These are phyloP conservation scores for Pestalotiopsis sp. DNA, from an alignment of 2,329 filamentous ascomycete species.

Conservation along the genomic window DNA sequence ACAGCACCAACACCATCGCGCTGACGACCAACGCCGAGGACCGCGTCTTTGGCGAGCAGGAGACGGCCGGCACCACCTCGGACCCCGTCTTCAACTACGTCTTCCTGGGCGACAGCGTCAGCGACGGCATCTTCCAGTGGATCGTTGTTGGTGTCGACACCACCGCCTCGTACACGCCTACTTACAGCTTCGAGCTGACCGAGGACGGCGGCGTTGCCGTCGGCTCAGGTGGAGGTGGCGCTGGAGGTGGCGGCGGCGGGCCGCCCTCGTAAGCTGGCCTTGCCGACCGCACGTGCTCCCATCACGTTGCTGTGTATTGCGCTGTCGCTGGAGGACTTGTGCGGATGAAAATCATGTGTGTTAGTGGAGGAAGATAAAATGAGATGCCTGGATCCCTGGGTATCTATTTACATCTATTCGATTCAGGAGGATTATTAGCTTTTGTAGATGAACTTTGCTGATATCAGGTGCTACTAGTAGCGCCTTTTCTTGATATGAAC, in stretches of 20 bases:
- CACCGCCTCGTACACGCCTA: background rate
- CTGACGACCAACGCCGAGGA: slow-evolving; percentile 3
- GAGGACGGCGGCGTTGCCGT: background rate
- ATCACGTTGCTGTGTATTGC: background rate
- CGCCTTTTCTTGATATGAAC: no score
- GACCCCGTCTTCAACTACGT: slow-evolving; percentile 11
- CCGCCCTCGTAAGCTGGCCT: background rate
- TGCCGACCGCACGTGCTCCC: background rate
- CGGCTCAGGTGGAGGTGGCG: background rate
- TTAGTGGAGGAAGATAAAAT: background rate
- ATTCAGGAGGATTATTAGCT: background rate
- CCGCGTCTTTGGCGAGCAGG: slow-evolving; percentile 5
- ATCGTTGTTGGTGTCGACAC: background rate
- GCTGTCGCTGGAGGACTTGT: background rate
- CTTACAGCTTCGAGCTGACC: slow-evolving; percentile 7
- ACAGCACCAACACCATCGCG: slow-evolving; percentile 1
- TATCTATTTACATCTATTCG: background rate
- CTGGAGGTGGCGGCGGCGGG: background rate
- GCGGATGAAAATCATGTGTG: background rate
- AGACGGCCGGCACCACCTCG: slow-evolving; percentile 2
- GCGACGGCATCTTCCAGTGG: slow-evolving; percentile 8
- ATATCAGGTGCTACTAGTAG: background rate
- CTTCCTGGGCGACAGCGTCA: background rate
- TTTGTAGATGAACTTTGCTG: background rate
- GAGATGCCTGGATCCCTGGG: background rate